Evolutionary conservation across 371 early-diverging fungal species (phyloP).

Genomic region (Mucor sp.): DNA sequence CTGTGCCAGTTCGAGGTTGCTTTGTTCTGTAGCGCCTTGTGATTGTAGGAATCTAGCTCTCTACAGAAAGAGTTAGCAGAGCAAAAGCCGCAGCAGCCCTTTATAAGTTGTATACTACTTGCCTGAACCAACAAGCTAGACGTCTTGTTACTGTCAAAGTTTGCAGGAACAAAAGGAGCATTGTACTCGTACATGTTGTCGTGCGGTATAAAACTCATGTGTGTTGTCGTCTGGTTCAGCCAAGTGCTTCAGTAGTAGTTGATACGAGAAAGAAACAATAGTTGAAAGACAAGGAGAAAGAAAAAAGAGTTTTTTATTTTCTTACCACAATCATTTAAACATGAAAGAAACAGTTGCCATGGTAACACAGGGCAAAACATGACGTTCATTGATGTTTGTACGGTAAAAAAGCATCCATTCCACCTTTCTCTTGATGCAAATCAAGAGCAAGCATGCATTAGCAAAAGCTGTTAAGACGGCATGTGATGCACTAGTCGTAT

Average conservation of each 20-base stretch:
- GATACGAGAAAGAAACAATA: neutral
- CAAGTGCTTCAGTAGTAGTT: neutral
- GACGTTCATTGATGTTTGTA: neutral
- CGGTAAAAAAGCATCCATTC: neutral
- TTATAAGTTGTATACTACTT: no score
- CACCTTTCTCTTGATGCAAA: neutral
- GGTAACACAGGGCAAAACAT: neutral
- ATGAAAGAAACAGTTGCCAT: neutral
- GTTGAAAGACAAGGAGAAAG: neutral
- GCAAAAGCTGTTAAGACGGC: no score
- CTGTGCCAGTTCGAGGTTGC: constrained; percentile 62
- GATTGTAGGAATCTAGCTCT: constrained; percentile 35
- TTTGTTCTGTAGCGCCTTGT: constrained; percentile 68
- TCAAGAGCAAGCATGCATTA: neutral
- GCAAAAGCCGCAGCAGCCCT: no score
- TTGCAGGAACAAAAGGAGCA: neutral
- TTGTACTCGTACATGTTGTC: neutral
- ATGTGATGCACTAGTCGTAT: no score
- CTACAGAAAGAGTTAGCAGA: constrained; percentile 6
- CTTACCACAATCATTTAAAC: neutral
- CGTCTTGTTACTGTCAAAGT: neutral
- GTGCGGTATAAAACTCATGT: constrained; percentile 7
- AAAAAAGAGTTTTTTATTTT: neutral
- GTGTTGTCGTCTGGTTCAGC: neutral
- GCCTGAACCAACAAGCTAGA: constrained; percentile 6